Evolutionary conservation across 306 rosid genomes (phyloP), one percentile per base, ranked within the genome.

Genomic region (Fragaria vesca): DNA sequence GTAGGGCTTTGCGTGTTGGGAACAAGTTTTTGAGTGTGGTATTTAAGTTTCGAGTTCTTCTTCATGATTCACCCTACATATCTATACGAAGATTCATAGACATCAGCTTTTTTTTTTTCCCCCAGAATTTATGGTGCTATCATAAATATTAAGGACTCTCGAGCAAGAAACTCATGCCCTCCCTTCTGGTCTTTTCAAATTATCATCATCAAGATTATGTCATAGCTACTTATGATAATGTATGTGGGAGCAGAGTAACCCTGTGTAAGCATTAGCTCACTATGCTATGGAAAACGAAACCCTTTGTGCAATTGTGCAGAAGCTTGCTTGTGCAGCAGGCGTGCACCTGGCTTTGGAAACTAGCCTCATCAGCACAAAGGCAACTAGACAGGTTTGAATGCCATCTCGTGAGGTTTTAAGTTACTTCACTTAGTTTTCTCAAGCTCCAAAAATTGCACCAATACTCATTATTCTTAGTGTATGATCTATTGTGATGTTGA

Each of bases 1-100:
- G 89, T 82, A 87, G 93, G 89, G 89, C 83, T 87, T 90, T 92
- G 95, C 93, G 95, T 90, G 95, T 92, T 81, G 86, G 74, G 79
- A 24, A 74, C 86, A 79, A 84, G 79, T 46, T 87, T 90, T 90
- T 83, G 87, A 90, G 86, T 82, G 85, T 75, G 86, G 85, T 80
- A 61, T 74, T 79, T 80, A 81, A 20, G 47, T 72, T 66, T 66
- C 26, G 71, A 66, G 48, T 36, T 66, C 71, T 36, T 66, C 71
- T 34, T 66, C 71, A 36, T 66, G 24, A 66, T 66, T 66, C 71
- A 38, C 71, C 45, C 71, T 66, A 66, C 24, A 66, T 63, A 63
- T 66, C 45, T 66, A 66, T 36, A 8, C 38, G 71, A 66, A 66
- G 13, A 66, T 45, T 66, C 71, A 48, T 83, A 84, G 89, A 28